phyloP scores from a whole-genome alignment of 169 alveolate genomes.

The Blepharisma undulans region DNA sequence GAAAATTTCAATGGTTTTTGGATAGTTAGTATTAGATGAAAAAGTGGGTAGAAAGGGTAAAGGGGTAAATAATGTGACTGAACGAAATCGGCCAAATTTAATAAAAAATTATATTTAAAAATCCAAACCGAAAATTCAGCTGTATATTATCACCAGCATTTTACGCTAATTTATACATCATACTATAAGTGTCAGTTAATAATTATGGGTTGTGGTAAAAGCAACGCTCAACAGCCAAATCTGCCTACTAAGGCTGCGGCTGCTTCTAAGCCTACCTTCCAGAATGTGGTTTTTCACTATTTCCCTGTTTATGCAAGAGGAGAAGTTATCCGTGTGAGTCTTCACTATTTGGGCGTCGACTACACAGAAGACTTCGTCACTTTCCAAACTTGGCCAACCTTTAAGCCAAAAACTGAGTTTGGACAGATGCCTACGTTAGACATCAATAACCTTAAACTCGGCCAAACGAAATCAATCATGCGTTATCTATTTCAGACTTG shows the following conservation, averaged over 20 bases:
- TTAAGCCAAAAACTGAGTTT: constrained; percentile 19
- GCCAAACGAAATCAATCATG: constrained; percentile 43
- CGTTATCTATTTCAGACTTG: constrained; percentile 30
- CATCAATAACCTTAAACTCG: constrained; percentile 34
- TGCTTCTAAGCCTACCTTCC: background rate
- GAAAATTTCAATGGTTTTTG: background rate
- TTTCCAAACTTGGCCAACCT: background rate
- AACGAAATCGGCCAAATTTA: background rate
- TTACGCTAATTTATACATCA: background rate
- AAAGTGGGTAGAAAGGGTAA: background rate
- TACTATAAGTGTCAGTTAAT: background rate
- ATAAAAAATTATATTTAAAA: no score
- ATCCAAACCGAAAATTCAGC: background rate
- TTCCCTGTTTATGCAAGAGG: constrained; percentile 61
- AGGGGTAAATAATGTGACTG: background rate
- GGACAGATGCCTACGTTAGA: constrained; percentile 24
- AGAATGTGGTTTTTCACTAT: constrained; percentile 48
- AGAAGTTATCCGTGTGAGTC: constrained; percentile 59
- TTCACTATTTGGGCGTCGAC: constrained; percentile 31
- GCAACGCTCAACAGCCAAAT: background rate
- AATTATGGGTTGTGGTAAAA: background rate
- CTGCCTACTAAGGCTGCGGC: background rate
- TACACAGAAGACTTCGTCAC: constrained; percentile 48
- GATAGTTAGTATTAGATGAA: background rate
- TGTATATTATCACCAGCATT: background rate